phyloP scores from a whole-genome alignment of 2,329 filamentous ascomycete genomes.

The Colletotrichum destructivum region DNA sequence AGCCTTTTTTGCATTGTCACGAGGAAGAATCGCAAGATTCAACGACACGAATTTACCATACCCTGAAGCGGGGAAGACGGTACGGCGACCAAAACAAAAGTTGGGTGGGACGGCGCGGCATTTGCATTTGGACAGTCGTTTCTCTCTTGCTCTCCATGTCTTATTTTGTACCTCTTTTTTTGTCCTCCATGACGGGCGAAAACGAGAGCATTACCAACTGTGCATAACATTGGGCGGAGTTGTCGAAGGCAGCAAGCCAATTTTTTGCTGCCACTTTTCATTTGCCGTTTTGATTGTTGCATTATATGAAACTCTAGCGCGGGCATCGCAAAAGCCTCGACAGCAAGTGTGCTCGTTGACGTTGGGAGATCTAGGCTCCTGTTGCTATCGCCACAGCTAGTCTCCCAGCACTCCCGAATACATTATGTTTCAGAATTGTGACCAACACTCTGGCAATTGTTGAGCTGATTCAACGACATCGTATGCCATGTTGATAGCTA shows the following conservation, averaged over 20 bases:
- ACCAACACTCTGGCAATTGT: background rate
- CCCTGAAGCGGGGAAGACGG: slow-evolving; percentile 15
- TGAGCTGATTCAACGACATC: background rate
- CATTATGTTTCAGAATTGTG: background rate
- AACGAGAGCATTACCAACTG: slow-evolving; percentile 20
- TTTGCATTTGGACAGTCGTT: slow-evolving; percentile 25
- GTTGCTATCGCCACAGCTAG: background rate
- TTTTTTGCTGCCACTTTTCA: background rate
- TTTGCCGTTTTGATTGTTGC: background rate
- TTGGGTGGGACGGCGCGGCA: slow-evolving; percentile 33
- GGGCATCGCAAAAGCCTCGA: slow-evolving; percentile 11
- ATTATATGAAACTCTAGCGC: slow-evolving; percentile 15
- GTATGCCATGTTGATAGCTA: background rate
- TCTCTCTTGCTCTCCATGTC: background rate
- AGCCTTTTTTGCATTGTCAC: slow-evolving; percentile 35
- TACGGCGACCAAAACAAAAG: slow-evolving; percentile 34
- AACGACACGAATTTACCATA: slow-evolving; percentile 29
- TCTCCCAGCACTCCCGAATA: background rate
- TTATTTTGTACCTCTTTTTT: background rate
- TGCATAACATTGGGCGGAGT: slow-evolving; percentile 39
- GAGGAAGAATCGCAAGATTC: slow-evolving; percentile 40
- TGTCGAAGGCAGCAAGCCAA: slow-evolving; percentile 12
- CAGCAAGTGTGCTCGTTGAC: slow-evolving; percentile 8
- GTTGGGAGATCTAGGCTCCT: background rate
- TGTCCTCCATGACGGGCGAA: slow-evolving; percentile 16